Base-by-base conservation (phyloP, 1,139 yeast species). In the Meyerozyma smithsonii region DNA sequence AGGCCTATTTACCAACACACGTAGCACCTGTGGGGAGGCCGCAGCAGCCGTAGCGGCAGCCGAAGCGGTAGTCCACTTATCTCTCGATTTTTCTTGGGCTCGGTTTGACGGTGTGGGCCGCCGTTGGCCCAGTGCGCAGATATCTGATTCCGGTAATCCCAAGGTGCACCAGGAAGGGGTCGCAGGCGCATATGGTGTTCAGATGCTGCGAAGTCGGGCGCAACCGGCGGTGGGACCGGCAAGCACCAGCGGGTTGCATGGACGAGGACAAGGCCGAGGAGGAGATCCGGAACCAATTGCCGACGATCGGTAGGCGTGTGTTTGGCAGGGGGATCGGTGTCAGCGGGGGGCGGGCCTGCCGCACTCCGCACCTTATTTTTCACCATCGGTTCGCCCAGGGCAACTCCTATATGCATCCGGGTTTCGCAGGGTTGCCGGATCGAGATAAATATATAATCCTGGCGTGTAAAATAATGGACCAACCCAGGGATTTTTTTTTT, bases 401-500 rank as follows among this genome's bases (percentile, higher is more conserved):
- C 34, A 18, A 30, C 34, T 30, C 34, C 34, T 30, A 30, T 30
- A 30, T 30, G 34, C 34, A 30, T 30, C 34, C 34, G 4, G 34
- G 34, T 30, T 30, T 10, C 34, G 34, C 34, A 30, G 34, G 34
- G 19, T 30, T 30, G 34, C 34, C 34, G n/a, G 23, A 30, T 17
- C 20, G 21, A 30, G 34, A 30, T 30, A 30, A 30, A 17, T 30
- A 30, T 30, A 30, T 18, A 30, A 30, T 18, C 34, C 20, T 18
- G 21, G 34, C 34, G 34, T 30, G 34, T 15, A 30, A 30, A 30
- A 30, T 30, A 15, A 30, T 30, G 21, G 21, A 17, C 20, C 10
- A 30, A 30, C 12, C n/a, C 21, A 30, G 12, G 12, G 15, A 16
- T 30, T 30, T 30, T 30, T 30, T 30, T 30, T 30, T 30, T n/a